These are phyloP conservation scores for Sporothrix inflata DNA, from an alignment of 2,329 filamentous ascomycete species.

Conservation along the genomic window DNA sequence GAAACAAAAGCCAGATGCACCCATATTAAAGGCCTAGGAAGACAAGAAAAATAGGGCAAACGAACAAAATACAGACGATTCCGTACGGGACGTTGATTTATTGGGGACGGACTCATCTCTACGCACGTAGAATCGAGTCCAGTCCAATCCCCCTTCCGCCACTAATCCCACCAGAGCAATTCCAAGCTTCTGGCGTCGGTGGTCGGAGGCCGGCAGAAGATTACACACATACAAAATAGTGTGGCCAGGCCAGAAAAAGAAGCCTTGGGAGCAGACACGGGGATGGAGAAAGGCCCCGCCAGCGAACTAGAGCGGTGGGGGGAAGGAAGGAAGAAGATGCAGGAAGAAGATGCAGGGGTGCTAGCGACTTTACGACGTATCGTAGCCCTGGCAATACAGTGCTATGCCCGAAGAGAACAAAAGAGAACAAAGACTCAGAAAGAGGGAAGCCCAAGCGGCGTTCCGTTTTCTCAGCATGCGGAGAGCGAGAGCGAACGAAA, in stretches of 20 bases:
- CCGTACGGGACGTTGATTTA: not conserved
- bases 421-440: too few relatives aligned
- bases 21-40: not conserved
- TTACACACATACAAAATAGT: not conserved
- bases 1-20: not conserved
- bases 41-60: too few relatives aligned
- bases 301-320: not conserved
- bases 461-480: not conserved
- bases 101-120: constrained; percentile 24
- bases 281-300: not conserved
- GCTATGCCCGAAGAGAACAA: not conserved
- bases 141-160: not conserved
- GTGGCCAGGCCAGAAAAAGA: constrained; percentile 15
- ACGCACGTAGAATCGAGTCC: constrained; percentile 21
- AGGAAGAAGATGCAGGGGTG: not conserved
- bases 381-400: not conserved
- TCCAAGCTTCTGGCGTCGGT: constrained; percentile 16
- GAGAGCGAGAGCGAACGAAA: not conserved
- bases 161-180: constrained; percentile 16
- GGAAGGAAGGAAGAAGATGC: not conserved
- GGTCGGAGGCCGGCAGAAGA: constrained; percentile 14
- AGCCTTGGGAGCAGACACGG: not conserved
- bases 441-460: constrained; percentile 1
- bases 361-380: not conserved
- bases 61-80: too few relatives aligned